Base-by-base conservation (phyloP, 768 basidiomycete genomes). In the Boletus edulis region DNA sequence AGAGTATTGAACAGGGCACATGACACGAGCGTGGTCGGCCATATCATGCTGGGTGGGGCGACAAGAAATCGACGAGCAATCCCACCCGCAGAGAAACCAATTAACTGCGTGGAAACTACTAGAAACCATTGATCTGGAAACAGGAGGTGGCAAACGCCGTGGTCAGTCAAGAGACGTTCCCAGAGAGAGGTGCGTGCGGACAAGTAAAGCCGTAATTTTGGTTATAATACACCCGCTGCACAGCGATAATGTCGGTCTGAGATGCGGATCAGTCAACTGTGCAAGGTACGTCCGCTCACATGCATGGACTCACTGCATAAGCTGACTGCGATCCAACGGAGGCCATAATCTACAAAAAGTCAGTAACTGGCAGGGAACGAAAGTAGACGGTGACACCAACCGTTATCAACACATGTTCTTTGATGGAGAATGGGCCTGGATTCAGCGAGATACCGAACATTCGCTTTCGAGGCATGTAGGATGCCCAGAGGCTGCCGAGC, bases 61-160 rank as follows among this genome's bases (percentile, higher is more conserved):
- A 75, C 90, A 37, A 92, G 78, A 78, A 91, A 91, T 12, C 90
- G 84, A 31, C 86, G 82, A 7, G 80, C 79, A 37, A 89, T 72
- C 14, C 89, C 89, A 42, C 90, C 91, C 52, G 91, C 83, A 5
- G 89, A 91, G 75, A 92, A 92, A 13, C 91, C 89, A 51, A 91
- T 89, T 51, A 90, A 73, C 63, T 87, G 85, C 1, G 85, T 84
- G 31, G 82, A 85, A 73, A 91, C 82, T 24, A 91, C 86, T 20
- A 91, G 72, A 69, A 91, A 81, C 85, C 89, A 87, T 72, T 89
- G 87, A 68, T 91, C 88, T 80, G 58, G 54, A 39, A 49, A 35
- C 11, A 35, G 14, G 34, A 44, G 15, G 14, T 31, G 29, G 9
- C 29, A 29, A 27, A 27, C 1, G 8, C 27, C 27, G 1, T 4